Base-by-base conservation (phyloP, 441 rosid genomes). In the Gossypium lobatum region DNA sequence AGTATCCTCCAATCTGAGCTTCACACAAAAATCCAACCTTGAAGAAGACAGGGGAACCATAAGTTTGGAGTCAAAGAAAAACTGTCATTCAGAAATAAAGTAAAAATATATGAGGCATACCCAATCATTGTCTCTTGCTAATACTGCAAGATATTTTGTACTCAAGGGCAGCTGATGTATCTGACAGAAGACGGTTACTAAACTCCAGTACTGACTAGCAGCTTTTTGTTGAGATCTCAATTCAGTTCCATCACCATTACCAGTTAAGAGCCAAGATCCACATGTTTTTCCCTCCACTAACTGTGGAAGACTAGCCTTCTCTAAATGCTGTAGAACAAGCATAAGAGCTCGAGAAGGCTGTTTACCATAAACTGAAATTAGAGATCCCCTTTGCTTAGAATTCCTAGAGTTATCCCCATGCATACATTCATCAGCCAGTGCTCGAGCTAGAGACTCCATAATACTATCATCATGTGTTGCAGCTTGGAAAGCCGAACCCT, bases 81-180 rank as follows among this genome's bases (percentile, higher is more conserved):
- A 21, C 31, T 50, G n/a, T 4, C 59, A 55, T 20, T 28, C 77
- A 79, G 37, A 70, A 58, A 53, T 71, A 48, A 26, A 66, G 37
- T 67, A 74, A 74, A 74, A 78, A 76, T 67, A 80, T 75, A 46
- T 76, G 72, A 78, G 52, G 78, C 79, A 73, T 90, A 96, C 99
- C 98, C 99, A 96, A 78, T 96, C 99, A 89, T 91, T 96, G 80
- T 96, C 99, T 88, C 86, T 87, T 74, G 99, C 99, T 80, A 96
- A 86, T 69, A 88, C 78, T 66, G 93, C 87, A 85, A 96, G 97
- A 83, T 96, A 96, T 85, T 89, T 92, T 70, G 97, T 92, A 87
- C 98, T 96, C 73, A 87, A 78, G 13, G 96, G 95, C 81, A 96
- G 92, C 73, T 88, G 93, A 82, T 93, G 99, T 91, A 91, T 89